These are phyloP conservation scores for Talaromyces marneffei DNA, from an alignment of 2,329 filamentous ascomycete species.

Conservation along the genomic window DNA sequence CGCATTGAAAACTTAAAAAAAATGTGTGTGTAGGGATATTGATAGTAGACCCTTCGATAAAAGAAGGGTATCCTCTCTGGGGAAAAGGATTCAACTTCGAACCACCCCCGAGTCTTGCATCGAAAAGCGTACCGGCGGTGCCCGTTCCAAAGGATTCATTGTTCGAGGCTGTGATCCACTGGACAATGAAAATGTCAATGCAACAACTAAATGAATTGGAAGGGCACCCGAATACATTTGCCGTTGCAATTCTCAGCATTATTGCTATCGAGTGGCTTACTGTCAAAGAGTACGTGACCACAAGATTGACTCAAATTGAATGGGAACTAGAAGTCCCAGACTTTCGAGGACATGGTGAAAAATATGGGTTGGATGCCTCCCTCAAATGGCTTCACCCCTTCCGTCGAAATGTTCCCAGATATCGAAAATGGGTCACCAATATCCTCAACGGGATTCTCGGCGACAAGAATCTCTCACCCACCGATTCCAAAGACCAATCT, in stretches of 20 bases:
- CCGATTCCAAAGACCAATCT: neutral
- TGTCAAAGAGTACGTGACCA: conserved; percentile 2
- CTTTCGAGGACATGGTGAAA: neutral
- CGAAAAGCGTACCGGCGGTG: neutral
- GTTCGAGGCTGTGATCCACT: neutral
- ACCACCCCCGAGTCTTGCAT: neutral
- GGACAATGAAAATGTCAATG: neutral
- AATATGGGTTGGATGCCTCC: neutral
- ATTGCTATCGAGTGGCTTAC: neutral
- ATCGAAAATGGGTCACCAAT: neutral
- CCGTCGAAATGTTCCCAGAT: conserved; percentile 2
- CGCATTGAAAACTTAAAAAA: neutral
- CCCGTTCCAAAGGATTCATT: neutral
- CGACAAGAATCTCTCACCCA: neutral
- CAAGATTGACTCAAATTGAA: neutral
- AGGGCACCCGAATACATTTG: neutral
- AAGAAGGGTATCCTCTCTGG: conserved; percentile 3
- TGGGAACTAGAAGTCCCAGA: conserved; percentile 2
- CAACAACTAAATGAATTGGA: neutral
- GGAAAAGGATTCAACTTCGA: neutral
- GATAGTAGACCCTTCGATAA: neutral
- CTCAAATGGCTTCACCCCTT: conserved; percentile 5
- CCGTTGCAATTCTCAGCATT: neutral
- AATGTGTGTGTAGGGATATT: neutral
- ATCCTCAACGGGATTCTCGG: neutral